Evolutionary conservation across 352 stramenopile species (phyloP).

Genomic region (Paralagenidium karlingii): DNA sequence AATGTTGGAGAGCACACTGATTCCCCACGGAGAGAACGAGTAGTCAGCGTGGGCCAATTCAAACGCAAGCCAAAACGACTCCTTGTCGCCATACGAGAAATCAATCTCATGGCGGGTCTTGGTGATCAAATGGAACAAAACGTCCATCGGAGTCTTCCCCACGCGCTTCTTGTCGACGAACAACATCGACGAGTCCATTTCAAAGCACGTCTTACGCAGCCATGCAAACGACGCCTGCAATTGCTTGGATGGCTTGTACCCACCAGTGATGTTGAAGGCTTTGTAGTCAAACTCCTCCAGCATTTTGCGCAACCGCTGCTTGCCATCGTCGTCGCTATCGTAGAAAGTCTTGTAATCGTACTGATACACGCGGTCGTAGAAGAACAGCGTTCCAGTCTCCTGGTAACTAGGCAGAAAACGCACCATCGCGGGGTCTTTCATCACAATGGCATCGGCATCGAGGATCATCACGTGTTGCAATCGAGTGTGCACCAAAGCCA

Average conservation of each 20-base stretch:
- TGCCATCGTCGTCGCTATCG: background rate
- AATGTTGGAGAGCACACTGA: constrained; percentile 18
- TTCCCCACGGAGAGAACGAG: constrained; percentile 33
- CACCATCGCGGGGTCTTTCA: background rate
- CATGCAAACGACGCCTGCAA: constrained; percentile 31
- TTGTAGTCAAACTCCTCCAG: constrained; percentile 4
- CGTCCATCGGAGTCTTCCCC: constrained; percentile 21
- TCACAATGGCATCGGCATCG: constrained; percentile 3
- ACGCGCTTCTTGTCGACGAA: constrained; percentile 38
- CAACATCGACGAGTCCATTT: constrained; percentile 61
- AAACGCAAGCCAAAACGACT: constrained; percentile 35
- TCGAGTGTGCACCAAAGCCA: too few species aligned
- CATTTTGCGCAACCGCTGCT: background rate
- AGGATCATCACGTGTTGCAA: constrained; percentile 4
- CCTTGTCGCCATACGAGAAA: constrained; percentile 45
- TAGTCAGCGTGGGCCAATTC: constrained; percentile 31
- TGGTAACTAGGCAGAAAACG: constrained; percentile 1
- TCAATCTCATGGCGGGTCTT: constrained; percentile 39
- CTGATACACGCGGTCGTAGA: constrained; percentile 2
- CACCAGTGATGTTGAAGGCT: background rate
- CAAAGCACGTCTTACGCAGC: constrained; percentile 24
- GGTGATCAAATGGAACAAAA: constrained; percentile 54
- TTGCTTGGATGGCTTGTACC: constrained; percentile 5
- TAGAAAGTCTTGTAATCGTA: background rate
- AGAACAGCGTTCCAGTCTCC: constrained; percentile 5